Evolutionary conservation across 1,284 basidiomycete species (phyloP), one percentile per base, ranked within the genome.

Genomic region (Vanrija pseudolonga): DNA sequence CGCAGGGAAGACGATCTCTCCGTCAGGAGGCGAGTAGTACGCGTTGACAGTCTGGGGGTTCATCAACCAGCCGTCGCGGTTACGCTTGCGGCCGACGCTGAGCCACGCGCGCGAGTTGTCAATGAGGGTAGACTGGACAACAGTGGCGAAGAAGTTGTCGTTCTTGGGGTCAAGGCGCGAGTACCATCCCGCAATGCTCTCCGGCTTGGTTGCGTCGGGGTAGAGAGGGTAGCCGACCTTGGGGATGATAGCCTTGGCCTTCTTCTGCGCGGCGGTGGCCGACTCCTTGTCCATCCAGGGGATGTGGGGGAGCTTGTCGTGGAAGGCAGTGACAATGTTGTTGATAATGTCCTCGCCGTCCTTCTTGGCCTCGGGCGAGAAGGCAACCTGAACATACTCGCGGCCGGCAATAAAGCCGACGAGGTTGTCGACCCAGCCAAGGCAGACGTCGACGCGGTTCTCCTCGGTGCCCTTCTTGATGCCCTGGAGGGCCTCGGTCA

Each of bases 211-310:
- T 4, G 90, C 94, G 74, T 97, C 82, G 3, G 94, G 94, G 7
- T 83, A 88, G 6, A 86, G 72, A 0, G 95, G 95, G 76, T 87
- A 98, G 50, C 77, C 77, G 47, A 78, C 70, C 59, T 77, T 77
- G 45, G 76, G 73, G n/a, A 73, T 67, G 53, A 77, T 72, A 3
- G 68, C 64, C 36, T 71, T 61, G 22, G 76, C 76, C 82, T 98
- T 98, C 71, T 88, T 84, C 40, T 86, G 84, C 2, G 95, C 95
- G 51, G 86, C 88, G 38, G 80, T 78, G 18, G 89, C 86, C 8
- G 91, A 93, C 66, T 86, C 77, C 45, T 85, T 76, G 73, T 98
- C 95, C 86, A 98, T 91, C 95, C 95, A 98, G 44, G 86, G 81
- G 50, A 98, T 82, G 52, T 84, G 76, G 14, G 82, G 78, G 12